Evolutionary conservation across 352 stramenopile species (phyloP), one percentile per base, ranked within the genome.

Genomic region (Phytophthora litchii): DNA sequence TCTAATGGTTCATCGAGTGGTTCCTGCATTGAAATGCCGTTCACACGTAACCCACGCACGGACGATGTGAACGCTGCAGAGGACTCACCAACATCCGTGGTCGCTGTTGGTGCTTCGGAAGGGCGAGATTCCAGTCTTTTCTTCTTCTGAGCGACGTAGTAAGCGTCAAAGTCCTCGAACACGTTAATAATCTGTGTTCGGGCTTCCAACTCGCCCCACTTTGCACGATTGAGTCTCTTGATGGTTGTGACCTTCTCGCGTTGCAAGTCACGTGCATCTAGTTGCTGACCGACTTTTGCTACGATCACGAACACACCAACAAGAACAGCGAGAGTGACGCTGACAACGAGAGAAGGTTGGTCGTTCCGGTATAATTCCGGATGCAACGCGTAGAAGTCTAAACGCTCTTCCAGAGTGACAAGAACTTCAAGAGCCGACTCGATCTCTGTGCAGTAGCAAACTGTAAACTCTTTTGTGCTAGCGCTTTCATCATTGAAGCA

Each of bases 321-420:
- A 0, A 93, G 29, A 1, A 83, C 40, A 10, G 63, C 69, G 5
- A 86, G 43, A 0, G 76, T 64, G 7, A 86, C 35, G 12, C 57
- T 60, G 0, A 75, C 68, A 2, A 88, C 55, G 25, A 88, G 65
- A 7, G 83, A 91, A 13, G 76, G 53, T 2, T 65, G 51, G 10
- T 93, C 83, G 43, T 91, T 56, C 2, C 83, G 83, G 14, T 89
- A 90, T 44, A 91, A 45, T 21, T 89, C 70, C 6, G 55, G 66
- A 11, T 72, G 60, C 8, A 84, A 40, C 11, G 75, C 76, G 43
- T 85, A 81, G 41, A 88, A 93, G 40, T 87, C 74, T 16, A 91
- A 70, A 3, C 67, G 71, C 44, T 93, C 83, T 17, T 88, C 72
- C 11, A 89, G 29, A 1, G 80, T 83, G 4, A 91, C 68, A 8